Conservation (phyloP, 148 eudicot genomes). For the Rhododendron simsii region DNA sequence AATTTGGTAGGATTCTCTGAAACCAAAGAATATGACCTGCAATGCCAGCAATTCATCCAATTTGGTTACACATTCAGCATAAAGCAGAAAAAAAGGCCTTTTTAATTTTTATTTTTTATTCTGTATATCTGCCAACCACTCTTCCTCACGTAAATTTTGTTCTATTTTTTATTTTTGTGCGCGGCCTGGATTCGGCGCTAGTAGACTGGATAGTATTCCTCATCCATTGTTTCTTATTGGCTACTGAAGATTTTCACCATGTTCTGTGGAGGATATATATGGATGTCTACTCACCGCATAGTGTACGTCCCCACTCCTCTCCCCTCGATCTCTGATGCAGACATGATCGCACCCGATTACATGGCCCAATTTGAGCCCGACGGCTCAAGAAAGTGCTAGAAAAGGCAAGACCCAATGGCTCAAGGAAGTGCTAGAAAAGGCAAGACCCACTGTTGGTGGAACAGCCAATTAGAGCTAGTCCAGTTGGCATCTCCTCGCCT, state of each 20-base stretch:
- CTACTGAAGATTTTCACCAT: conserved; percentile 21
- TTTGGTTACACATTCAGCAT: background rate
- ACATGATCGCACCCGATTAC: background rate
- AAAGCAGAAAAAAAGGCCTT: background rate
- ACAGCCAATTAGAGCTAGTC: too few species aligned
- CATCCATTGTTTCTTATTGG: conserved; percentile 19
- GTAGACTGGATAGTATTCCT: background rate
- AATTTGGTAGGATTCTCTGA: background rate
- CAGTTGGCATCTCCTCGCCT: too few species aligned
- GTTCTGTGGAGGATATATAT: conserved; percentile 24
- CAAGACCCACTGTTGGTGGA: too few species aligned
- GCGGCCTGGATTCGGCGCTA: conserved; percentile 9
- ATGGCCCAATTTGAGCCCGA: background rate
- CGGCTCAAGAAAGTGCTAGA: too few species aligned
- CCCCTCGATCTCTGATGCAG: too few species aligned
- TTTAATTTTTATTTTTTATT: too few species aligned
- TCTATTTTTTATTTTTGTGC: background rate
- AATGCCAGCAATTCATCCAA: background rate
- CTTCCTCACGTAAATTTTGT: background rate
- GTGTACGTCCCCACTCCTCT: background rate
- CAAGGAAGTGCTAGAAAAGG: too few species aligned
- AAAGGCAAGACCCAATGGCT: too few species aligned
- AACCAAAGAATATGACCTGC: background rate
- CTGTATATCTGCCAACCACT: conserved; percentile 5
- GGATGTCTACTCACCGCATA: conserved; percentile 33